Evolutionary conservation across 805 yeast genomes (phyloP).

Genomic region (Jamesozyma spencerorum): DNA sequence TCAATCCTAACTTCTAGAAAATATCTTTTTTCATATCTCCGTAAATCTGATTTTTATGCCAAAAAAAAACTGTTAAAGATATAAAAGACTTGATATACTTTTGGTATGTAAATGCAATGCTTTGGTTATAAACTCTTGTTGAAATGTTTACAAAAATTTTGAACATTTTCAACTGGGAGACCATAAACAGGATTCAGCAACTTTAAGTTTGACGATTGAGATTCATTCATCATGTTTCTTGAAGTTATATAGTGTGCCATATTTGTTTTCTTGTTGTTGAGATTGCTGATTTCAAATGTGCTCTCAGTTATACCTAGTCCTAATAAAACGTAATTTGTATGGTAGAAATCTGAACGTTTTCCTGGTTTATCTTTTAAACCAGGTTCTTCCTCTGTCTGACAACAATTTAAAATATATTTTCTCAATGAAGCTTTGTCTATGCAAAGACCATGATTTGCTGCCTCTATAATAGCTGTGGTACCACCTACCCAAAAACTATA

Average conservation of each 20-base stretch:
- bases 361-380: constrained; percentile 90
- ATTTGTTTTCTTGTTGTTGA: neutral
- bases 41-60: no score
- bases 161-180: constrained; percentile 38
- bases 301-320: constrained; percentile 44
- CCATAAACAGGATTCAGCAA: constrained; percentile 53
- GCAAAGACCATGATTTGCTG: constrained; percentile 23
- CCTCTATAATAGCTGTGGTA: constrained; percentile 43
- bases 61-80: no score
- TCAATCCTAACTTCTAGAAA: no score
- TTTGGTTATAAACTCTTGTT: neutral
- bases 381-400: constrained; percentile 52
- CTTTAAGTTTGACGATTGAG: constrained; percentile 7
- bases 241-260: constrained; percentile 2
- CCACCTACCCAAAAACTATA: constrained; percentile 96
- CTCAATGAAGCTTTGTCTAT: constrained; percentile 50
- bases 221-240: neutral
- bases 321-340: constrained; percentile 72
- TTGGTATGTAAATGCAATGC: no score
- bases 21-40: no score
- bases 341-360: constrained; percentile 72
- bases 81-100: no score
- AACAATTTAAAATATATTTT: constrained; percentile 62
- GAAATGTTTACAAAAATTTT: constrained; percentile 24
- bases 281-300: constrained; percentile 3